A percentile compares a stretch with the other conserved stretches of the same genome.
phyloP scores from a whole-genome alignment of 2,329 filamentous ascomycete species.

The Colletotrichum sp. region DNA sequence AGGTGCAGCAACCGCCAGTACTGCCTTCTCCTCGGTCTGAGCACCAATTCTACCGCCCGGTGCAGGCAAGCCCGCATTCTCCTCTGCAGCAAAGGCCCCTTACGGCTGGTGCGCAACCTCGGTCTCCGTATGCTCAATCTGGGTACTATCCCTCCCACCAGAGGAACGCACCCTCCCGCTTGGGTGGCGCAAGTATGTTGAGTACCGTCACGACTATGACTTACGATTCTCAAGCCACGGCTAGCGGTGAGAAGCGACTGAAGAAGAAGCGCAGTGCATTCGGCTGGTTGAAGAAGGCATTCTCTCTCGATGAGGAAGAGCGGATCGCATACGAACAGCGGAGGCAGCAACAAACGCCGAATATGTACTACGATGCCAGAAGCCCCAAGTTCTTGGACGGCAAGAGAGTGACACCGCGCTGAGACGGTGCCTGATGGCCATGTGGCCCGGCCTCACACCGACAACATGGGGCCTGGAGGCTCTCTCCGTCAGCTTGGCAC shows the following conservation, averaged over 20 bases:
- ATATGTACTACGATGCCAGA: conserved; percentile 54
- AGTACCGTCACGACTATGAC: conserved; percentile 58
- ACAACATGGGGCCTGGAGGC: not conserved
- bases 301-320: conserved; percentile 69
- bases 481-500: not conserved
- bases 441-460: too few species aligned
- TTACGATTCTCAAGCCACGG: conserved; percentile 38
- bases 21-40: conserved; percentile 57
- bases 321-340: conserved; percentile 63
- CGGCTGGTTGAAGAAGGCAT: conserved; percentile 73
- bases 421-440: not conserved
- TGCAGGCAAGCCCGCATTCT: conserved; percentile 67
- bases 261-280: conserved; percentile 74
- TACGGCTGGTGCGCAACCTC: conserved; percentile 48
- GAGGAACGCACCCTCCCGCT: conserved; percentile 56
- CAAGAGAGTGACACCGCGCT: conserved; percentile 42
- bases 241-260: conserved; percentile 43
- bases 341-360: conserved; percentile 47
- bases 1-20: conserved; percentile 37
- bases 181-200: conserved; percentile 61
- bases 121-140: conserved; percentile 26
- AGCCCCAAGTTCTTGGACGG: conserved; percentile 63
- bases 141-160: conserved; percentile 42
- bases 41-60: conserved; percentile 64
- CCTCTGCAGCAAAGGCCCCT: conserved; percentile 65